phyloP scores from a whole-genome alignment of 768 basidiomycete species.

The Podaxis pistillaris region DNA sequence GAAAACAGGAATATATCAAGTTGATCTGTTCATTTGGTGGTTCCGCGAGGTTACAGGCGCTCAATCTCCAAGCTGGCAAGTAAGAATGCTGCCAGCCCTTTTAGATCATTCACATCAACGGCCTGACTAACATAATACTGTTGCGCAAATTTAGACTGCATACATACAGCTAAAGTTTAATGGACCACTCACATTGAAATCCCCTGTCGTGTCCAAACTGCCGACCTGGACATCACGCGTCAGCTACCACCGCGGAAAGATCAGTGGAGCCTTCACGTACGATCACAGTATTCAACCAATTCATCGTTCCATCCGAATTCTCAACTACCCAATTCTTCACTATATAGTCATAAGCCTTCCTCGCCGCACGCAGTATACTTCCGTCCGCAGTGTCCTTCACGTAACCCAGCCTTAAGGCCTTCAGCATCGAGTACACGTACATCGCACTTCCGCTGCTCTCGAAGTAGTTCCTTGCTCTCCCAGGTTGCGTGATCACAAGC shows the following conservation, averaged over 20 bases:
- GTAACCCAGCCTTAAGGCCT: conserved; percentile 41
- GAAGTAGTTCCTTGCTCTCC: conserved; percentile 43
- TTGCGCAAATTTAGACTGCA: background rate
- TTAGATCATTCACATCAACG: conserved; percentile 41
- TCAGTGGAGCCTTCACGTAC: conserved; percentile 24
- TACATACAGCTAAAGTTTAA: background rate
- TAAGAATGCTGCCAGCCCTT: conserved; percentile 43
- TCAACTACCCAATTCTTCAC: conserved; percentile 36
- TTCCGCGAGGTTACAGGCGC: conserved; percentile 1
- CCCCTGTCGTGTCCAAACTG: conserved; percentile 35
- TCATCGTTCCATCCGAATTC: conserved; percentile 43
- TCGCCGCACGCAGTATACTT: conserved; percentile 34
- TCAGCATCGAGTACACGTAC: conserved; percentile 46
- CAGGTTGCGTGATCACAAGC: conserved; percentile 50
- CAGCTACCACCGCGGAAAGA: background rate
- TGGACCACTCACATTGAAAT: conserved; percentile 32
- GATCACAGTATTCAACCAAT: conserved; percentile 44
- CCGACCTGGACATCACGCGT: conserved; percentile 31
- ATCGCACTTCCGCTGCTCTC: conserved; percentile 47
- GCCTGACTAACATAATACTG: conserved; percentile 45
- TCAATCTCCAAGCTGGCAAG: conserved; percentile 47
- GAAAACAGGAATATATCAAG: background rate
- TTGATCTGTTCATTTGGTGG: too few relatives aligned
- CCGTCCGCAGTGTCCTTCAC: conserved; percentile 35
- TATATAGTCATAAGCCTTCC: conserved; percentile 43